Percentiles rank a stretch among this genome's conserved stretches.
phyloP scores from a whole-genome alignment of 148 eudicot genomes.

The Heliosperma pusillum region DNA sequence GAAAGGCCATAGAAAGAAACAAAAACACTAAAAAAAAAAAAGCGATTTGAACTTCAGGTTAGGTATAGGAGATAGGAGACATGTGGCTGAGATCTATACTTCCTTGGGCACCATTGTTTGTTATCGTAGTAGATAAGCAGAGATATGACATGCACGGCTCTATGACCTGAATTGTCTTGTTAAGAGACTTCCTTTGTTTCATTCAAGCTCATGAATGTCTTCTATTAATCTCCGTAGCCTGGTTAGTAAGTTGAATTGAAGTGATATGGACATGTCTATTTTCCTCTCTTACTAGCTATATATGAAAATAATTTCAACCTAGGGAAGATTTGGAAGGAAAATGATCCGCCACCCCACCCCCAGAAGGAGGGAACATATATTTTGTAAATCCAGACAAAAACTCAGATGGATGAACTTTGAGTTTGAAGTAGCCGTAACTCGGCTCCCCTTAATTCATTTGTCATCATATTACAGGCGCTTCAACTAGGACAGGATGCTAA shows the following conservation, averaged over 20 bases:
- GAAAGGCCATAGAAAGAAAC: background rate
- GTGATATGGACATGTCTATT: no score
- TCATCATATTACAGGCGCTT: conserved; percentile 51
- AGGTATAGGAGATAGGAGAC: background rate
- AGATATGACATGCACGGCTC: background rate
- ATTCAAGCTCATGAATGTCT: background rate
- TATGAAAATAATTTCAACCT: no score
- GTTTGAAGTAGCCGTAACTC: background rate
- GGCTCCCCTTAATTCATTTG: background rate
- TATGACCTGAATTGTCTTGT: no score
- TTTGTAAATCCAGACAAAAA: no score
- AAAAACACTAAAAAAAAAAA: no score
- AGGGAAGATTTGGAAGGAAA: no score
- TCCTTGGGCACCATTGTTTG: background rate
- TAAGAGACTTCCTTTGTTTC: background rate
- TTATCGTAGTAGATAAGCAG: background rate
- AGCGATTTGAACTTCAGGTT: background rate
- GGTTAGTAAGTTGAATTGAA: no score
- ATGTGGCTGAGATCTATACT: background rate
- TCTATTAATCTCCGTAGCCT: no score
- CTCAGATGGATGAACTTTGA: background rate
- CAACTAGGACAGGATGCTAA: conserved; percentile 76
- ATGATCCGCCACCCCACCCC: no score
- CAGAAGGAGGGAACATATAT: no score
- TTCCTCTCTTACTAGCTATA: no score